Evolutionary conservation across 345 rosid species (phyloP).

Genomic region (Syzygium grande): DNA sequence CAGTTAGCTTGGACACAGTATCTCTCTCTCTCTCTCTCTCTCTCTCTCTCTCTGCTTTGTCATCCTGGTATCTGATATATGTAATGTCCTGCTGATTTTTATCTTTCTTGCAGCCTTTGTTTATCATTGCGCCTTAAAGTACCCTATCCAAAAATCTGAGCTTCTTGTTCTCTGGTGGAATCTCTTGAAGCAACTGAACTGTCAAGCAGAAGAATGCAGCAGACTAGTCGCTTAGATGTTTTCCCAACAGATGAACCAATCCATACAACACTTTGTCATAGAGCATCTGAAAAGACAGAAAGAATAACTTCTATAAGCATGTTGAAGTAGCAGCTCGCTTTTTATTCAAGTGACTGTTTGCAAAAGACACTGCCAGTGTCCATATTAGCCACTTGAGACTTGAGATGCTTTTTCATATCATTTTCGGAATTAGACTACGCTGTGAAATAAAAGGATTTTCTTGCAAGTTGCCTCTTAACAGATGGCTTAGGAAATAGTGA

Average conservation of each 20-base stretch:
- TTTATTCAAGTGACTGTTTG: not conserved
- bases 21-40: not conserved
- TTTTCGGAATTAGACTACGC: not conserved
- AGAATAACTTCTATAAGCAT: not conserved
- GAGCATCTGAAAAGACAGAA: not conserved
- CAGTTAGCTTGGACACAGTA: constrained; percentile 8
- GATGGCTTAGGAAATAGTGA: not conserved
- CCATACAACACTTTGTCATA: not conserved
- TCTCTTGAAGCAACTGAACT: not conserved
- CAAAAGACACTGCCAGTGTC: not conserved
- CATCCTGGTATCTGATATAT: not conserved
- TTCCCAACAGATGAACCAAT: not conserved
- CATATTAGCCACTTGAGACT: not conserved
- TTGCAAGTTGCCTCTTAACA: not conserved
- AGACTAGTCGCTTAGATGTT: not conserved
- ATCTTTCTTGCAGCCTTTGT: constrained; percentile 2
- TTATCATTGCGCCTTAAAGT: not conserved
- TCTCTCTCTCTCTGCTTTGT: not conserved
- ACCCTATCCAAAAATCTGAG: not conserved
- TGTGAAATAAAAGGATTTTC: not conserved
- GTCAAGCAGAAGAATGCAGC: not conserved
- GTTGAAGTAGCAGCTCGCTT: not conserved
- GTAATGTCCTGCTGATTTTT: too few species aligned
- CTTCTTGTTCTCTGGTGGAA: not conserved
- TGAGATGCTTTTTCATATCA: not conserved